A percentile compares a stretch with the other conserved stretches of the same genome.
These are phyloP conservation scores for Leptographium radiaticola DNA, from an alignment of 2,329 filamentous ascomycete species.

Conservation along the genomic window DNA sequence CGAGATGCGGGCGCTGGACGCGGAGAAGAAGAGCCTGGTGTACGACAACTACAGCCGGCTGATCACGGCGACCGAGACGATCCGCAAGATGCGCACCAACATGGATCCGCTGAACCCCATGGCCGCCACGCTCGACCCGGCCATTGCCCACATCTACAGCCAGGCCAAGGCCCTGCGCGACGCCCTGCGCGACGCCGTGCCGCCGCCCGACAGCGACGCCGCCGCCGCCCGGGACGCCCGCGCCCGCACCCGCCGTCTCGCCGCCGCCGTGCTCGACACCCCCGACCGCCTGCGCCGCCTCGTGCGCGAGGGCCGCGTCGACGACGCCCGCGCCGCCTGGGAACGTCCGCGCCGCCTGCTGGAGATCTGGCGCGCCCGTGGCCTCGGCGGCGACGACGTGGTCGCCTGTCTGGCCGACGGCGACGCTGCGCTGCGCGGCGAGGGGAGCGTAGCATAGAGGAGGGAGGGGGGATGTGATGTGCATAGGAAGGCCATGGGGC, in stretches of 20 bases:
- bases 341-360: slow-evolving; percentile 38
- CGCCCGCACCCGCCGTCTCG: slow-evolving; percentile 39
- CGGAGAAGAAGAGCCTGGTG: slow-evolving; percentile 90
- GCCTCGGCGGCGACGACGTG: slow-evolving; percentile 39
- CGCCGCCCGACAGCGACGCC: slow-evolving; percentile 28
- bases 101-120: slow-evolving; percentile 70
- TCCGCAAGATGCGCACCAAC: slow-evolving; percentile 71
- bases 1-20: slow-evolving; percentile 82
- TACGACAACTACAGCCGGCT: slow-evolving; percentile 98
- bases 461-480: not conserved
- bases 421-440: slow-evolving; percentile 30
- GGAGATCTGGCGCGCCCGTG: slow-evolving; percentile 38
- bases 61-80: slow-evolving; percentile 93
- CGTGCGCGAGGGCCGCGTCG: slow-evolving; percentile 42
- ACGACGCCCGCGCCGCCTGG: slow-evolving; percentile 48
- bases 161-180: slow-evolving; percentile 43
- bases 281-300: slow-evolving; percentile 46
- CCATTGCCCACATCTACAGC: slow-evolving; percentile 61
- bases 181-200: slow-evolving; percentile 32
- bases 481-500: not conserved
- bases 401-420: slow-evolving; percentile 40
- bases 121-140: slow-evolving; percentile 58
- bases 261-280: slow-evolving; percentile 47
- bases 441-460: not conserved
- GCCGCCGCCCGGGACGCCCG: slow-evolving; percentile 23